A percentile compares a stretch with the other conserved stretches of the same genome.
Conservation (phyloP, 371 early-diverging fungal species). For the Mortierella sp. region DNA sequence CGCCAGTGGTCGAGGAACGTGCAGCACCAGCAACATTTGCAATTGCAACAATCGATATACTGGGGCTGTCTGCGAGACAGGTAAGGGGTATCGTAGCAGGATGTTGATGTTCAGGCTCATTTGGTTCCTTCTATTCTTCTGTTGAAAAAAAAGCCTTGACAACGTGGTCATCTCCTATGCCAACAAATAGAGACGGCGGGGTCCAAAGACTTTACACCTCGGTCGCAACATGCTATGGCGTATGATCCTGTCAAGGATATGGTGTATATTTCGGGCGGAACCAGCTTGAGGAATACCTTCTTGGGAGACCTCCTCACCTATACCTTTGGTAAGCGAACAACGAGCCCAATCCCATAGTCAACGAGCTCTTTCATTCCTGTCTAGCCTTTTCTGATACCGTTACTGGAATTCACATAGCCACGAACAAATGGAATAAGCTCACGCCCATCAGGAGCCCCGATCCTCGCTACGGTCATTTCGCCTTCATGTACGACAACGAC, state of each 20-base stretch:
- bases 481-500: slow-evolving; percentile 39
- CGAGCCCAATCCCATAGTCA: neutral
- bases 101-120: neutral
- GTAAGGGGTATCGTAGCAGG: slow-evolving; percentile 19
- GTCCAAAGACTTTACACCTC: slow-evolving; percentile 48
- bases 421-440: slow-evolving; percentile 51
- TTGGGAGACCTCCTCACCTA: slow-evolving; percentile 47
- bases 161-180: neutral
- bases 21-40: slow-evolving; percentile 40
- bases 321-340: slow-evolving; percentile 30
- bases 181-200: slow-evolving; percentile 34
- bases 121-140: neutral
- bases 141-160: neutral
- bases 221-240: slow-evolving; percentile 55
- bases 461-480: slow-evolving; percentile 50
- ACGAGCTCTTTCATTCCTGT: too few relatives aligned
- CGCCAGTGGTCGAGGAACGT: slow-evolving; percentile 37
- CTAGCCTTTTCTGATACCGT: too few relatives aligned
- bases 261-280: slow-evolving; percentile 56
- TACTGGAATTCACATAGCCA: slow-evolving; percentile 11
- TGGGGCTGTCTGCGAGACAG: slow-evolving; percentile 49
- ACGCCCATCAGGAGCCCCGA: slow-evolving; percentile 19
- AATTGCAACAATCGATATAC: slow-evolving; percentile 24
- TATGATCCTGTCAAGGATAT: slow-evolving; percentile 45
- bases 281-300: slow-evolving; percentile 15